Conservation (phyloP, 805 yeast species). For the Brettanomyces custersianus region DNA sequence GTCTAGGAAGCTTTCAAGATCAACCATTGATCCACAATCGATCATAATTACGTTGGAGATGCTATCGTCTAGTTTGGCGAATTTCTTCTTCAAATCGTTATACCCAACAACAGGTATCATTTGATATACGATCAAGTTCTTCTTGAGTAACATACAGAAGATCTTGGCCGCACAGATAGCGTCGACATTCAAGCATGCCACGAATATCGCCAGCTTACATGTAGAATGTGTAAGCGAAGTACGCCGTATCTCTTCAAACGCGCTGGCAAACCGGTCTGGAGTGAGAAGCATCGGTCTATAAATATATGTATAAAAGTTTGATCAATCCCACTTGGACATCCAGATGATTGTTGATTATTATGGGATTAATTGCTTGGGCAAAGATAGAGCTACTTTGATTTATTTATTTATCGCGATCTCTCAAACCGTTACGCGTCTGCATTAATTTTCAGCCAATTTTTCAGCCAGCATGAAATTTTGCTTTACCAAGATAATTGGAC, state of each 20-base stretch:
- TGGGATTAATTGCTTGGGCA: too few species aligned
- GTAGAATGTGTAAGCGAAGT: constrained; percentile 88
- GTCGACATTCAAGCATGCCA: constrained; percentile 85
- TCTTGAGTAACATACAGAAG: constrained; percentile 59
- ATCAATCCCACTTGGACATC: not conserved
- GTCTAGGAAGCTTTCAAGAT: constrained; percentile 65
- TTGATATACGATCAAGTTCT: constrained; percentile 79
- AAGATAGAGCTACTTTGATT: too few species aligned
- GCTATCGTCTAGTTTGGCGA: constrained; percentile 56
- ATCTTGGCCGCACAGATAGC: constrained; percentile 85
- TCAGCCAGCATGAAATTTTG: too few species aligned
- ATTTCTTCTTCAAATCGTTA: constrained; percentile 61
- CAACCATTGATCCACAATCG: constrained; percentile 93
- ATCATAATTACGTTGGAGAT: constrained; percentile 67
- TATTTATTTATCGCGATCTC: too few species aligned
- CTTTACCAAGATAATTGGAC: too few species aligned
- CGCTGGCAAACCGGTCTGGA: constrained; percentile 57
- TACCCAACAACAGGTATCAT: constrained; percentile 91
- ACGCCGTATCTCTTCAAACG: constrained; percentile 58
- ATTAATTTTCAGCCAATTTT: too few species aligned
- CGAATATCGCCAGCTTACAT: constrained; percentile 79
- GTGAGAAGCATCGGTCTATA: constrained; percentile 61
- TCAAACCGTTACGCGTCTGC: too few species aligned
- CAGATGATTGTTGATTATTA: too few species aligned
- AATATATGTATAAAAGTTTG: not conserved